Evolutionary conservation across 768 basidiomycete species (phyloP).

Genomic region (Obba rivulosa): DNA sequence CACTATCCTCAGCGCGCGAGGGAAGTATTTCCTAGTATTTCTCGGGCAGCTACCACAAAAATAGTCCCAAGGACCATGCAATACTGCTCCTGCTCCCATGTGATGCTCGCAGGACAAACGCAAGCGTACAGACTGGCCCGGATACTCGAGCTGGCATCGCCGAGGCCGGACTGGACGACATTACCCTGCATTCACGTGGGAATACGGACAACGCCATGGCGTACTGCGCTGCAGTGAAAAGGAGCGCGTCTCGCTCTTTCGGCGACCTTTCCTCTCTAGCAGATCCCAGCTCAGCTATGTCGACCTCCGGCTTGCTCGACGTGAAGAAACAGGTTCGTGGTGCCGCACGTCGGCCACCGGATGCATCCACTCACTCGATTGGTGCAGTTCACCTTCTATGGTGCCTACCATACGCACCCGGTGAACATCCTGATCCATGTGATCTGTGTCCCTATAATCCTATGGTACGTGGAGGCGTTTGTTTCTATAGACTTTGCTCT

Average conservation of each 20-base stretch:
- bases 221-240: background rate
- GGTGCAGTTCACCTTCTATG: constrained; percentile 82
- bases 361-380: background rate
- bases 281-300: constrained; percentile 21
- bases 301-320: constrained; percentile 43
- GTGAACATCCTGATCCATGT: constrained; percentile 84
- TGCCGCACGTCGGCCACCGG: too few relatives aligned
- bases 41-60: too few relatives aligned
- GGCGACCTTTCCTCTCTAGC: too few relatives aligned
- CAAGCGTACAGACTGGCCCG: too few relatives aligned
- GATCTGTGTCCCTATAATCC: constrained; percentile 74
- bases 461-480: constrained; percentile 59
- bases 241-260: too few relatives aligned
- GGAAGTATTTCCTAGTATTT: too few relatives aligned
- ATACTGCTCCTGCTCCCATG: too few relatives aligned
- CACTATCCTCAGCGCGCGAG: too few relatives aligned
- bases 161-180: background rate
- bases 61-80: too few relatives aligned
- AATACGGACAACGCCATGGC: background rate
- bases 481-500: background rate
- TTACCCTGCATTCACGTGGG: background rate
- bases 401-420: constrained; percentile 83
- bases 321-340: constrained; percentile 61
- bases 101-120: too few relatives aligned
- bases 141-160: background rate